Evolutionary conservation across 1,284 basidiomycete species (phyloP).

Genomic region (Ustilago xerochloae): DNA sequence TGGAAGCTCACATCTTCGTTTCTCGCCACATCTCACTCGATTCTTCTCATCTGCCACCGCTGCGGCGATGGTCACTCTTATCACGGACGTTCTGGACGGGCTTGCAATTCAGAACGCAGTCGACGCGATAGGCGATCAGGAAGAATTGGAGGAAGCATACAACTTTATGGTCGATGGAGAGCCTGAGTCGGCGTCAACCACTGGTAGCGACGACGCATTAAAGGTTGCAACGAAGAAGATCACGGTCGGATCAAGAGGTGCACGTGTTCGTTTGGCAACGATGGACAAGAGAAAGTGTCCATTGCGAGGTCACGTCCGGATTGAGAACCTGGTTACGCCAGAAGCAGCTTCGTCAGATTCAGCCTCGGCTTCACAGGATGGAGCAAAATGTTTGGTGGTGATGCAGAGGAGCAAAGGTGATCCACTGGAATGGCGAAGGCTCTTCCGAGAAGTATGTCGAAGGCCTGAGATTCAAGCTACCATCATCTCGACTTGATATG

Average conservation of each 20-base stretch:
- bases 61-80: slow-evolving; percentile 32
- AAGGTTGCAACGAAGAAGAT: slow-evolving; percentile 20
- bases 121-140: slow-evolving; percentile 58
- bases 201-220: slow-evolving; percentile 15
- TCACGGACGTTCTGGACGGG: slow-evolving; percentile 42
- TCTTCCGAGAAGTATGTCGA: slow-evolving; percentile 61
- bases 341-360: slow-evolving; percentile 16
- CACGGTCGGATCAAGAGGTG: slow-evolving; percentile 49
- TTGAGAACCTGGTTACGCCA: slow-evolving; percentile 49
- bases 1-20: slow-evolving; percentile 48
- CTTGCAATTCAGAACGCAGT: slow-evolving; percentile 49
- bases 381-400: slow-evolving; percentile 56
- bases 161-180: slow-evolving; percentile 47
- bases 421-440: slow-evolving; percentile 69
- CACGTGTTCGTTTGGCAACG: slow-evolving; percentile 57
- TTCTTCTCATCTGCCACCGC: slow-evolving; percentile 58
- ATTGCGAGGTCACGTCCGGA: slow-evolving; percentile 60
- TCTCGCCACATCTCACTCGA: slow-evolving; percentile 65
- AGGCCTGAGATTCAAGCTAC: slow-evolving; percentile 30
- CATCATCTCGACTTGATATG: slow-evolving; percentile 44
- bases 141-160: slow-evolving; percentile 54
- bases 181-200: slow-evolving; percentile 1
- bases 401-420: slow-evolving; percentile 68
- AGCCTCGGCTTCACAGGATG: slow-evolving; percentile 1
- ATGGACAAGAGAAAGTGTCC: slow-evolving; percentile 66